Percentiles rank a stretch among this genome's conserved stretches.
Evolutionary conservation across 345 rosid species (phyloP).

Genomic region (Cardamine resedifolia): DNA sequence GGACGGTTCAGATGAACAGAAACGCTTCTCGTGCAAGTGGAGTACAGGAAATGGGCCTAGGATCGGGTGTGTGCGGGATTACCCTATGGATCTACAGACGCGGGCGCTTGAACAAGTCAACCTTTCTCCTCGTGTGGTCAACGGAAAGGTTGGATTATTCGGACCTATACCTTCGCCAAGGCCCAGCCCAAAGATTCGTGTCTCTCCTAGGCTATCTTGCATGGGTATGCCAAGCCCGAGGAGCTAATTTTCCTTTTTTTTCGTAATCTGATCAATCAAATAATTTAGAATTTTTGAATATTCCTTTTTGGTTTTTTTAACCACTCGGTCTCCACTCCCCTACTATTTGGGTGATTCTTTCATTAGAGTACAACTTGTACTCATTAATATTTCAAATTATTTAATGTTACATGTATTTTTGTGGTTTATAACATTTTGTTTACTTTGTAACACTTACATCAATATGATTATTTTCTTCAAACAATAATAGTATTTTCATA

Average conservation of each 20-base stretch:
- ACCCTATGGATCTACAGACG: constrained; percentile 63
- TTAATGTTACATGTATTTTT: background rate
- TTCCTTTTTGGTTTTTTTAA: no score
- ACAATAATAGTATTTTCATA: background rate
- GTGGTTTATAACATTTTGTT: background rate
- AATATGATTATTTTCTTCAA: background rate
- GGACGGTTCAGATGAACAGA: constrained; percentile 24
- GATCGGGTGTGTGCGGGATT: constrained; percentile 86
- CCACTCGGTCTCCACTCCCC: no score
- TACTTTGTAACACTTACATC: constrained; percentile 17
- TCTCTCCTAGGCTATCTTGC: constrained; percentile 74
- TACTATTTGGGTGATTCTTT: constrained; percentile 16
- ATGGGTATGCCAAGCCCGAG: constrained; percentile 87
- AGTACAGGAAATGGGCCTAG: constrained; percentile 74
- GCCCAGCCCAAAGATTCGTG: constrained; percentile 68
- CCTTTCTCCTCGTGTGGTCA: constrained; percentile 65
- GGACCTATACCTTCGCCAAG: constrained; percentile 93
- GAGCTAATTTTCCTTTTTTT: constrained; percentile 5
- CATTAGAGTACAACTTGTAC: constrained; percentile 7
- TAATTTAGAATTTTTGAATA: background rate
- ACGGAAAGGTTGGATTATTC: constrained; percentile 34
- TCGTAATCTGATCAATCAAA: background rate
- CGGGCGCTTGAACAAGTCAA: constrained; percentile 83
- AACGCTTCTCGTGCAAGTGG: constrained; percentile 68
- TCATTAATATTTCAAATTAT: background rate